Evolutionary conservation across 2,329 filamentous ascomycete genomes (phyloP).

Genomic region (Sclerotinia borealis): DNA sequence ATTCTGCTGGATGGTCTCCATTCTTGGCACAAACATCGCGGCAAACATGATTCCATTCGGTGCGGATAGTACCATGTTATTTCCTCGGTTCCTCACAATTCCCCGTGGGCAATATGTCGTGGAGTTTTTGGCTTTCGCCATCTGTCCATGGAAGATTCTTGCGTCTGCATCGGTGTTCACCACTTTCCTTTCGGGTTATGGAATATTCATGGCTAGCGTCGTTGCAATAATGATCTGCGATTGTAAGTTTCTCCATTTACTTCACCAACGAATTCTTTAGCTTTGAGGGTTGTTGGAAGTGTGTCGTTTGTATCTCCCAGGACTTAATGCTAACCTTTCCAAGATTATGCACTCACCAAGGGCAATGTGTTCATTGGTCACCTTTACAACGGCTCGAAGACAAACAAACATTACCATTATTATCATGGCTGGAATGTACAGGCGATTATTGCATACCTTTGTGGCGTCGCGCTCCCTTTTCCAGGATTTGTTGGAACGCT

Average conservation of each 20-base stretch:
- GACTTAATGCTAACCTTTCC: conserved; percentile 24
- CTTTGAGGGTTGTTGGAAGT: not conserved
- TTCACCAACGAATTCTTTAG: not conserved
- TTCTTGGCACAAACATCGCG: conserved; percentile 50
- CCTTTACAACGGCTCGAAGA: conserved; percentile 30
- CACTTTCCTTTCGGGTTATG: conserved; percentile 60
- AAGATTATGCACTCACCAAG: conserved; percentile 34
- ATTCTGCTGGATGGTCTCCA: conserved; percentile 47
- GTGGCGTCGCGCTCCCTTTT: conserved; percentile 33
- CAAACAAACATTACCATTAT: conserved; percentile 34
- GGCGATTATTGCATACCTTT: conserved; percentile 33
- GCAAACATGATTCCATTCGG: conserved; percentile 50
- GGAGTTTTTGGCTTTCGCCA: conserved; percentile 47
- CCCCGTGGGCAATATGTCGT: conserved; percentile 48
- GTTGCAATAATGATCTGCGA: conserved; percentile 27
- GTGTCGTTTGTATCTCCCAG: not conserved
- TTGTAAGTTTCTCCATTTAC: conserved; percentile 17
- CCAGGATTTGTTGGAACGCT: conserved; percentile 34
- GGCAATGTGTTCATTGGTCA: conserved; percentile 33
- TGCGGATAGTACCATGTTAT: conserved; percentile 48
- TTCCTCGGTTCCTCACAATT: conserved; percentile 50
- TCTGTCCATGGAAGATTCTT: conserved; percentile 60
- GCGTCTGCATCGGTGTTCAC: conserved; percentile 50
- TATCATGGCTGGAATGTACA: conserved; percentile 34
- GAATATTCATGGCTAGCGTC: conserved; percentile 50